Evolutionary conservation across 73 alveolate species (phyloP).

Genomic region (Paramecium tetraurelia): DNA sequence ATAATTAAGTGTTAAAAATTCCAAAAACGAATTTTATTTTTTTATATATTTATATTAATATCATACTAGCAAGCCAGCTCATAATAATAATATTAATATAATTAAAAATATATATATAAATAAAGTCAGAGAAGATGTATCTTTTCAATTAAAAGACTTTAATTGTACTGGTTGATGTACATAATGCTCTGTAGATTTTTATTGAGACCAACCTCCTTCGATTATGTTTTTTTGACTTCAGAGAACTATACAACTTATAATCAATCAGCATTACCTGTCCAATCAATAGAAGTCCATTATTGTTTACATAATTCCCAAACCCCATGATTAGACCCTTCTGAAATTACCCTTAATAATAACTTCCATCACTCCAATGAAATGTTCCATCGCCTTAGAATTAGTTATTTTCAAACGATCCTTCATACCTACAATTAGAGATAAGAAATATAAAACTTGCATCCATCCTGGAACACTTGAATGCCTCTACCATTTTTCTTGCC

Average conservation of each 20-base stretch:
- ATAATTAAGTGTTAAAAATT: slow-evolving; percentile 18
- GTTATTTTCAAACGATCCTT: slow-evolving; percentile 8
- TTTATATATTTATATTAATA: neutral
- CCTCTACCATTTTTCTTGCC: slow-evolving; percentile 36
- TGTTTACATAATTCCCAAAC: neutral
- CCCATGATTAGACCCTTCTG: neutral
- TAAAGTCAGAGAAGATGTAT: neutral
- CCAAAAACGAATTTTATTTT: slow-evolving; percentile 40
- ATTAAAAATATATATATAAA: neutral
- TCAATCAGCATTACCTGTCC: neutral
- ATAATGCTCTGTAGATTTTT: neutral
- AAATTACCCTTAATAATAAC: neutral
- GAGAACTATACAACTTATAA: neutral
- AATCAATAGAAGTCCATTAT: neutral
- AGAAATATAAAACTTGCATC: neutral
- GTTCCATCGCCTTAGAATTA: neutral
- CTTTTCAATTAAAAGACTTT: slow-evolving; percentile 5
- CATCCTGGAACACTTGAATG: neutral
- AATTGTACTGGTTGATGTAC: neutral
- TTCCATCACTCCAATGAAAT: slow-evolving; percentile 27
- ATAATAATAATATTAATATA: neutral
- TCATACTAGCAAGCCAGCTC: neutral
- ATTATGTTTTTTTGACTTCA: neutral
- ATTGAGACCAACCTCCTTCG: neutral
- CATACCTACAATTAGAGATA: neutral